Conservation (phyloP, 2,329 filamentous ascomycete species). For the Colletotrichum sp. region DNA sequence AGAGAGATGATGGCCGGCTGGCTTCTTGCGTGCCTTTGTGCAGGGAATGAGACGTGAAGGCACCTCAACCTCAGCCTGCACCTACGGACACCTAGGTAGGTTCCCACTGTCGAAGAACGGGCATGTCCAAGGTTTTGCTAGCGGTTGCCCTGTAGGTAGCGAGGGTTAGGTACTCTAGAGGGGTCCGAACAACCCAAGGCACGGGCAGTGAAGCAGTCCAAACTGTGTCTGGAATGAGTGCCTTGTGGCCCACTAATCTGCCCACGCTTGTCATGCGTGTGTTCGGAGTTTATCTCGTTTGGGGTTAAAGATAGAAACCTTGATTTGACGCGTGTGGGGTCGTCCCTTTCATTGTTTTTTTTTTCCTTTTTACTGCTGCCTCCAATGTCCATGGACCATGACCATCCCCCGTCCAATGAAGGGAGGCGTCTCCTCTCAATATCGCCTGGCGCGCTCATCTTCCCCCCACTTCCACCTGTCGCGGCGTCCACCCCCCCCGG, state of each 20-base stretch:
- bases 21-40: not conserved
- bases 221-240: not conserved
- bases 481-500: not conserved
- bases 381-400: not conserved
- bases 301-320: constrained; percentile 21
- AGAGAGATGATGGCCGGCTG: not conserved
- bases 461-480: not conserved
- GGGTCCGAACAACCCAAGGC: not conserved
- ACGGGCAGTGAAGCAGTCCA: not conserved
- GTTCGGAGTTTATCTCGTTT: constrained; percentile 21
- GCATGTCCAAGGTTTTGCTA: not conserved
- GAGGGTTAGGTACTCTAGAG: not conserved
- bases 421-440: not conserved
- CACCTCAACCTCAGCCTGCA: not conserved
- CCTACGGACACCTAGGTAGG: no score
- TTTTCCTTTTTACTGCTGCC: not conserved
- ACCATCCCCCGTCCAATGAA: not conserved
- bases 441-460: not conserved
- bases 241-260: not conserved
- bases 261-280: constrained; percentile 9
- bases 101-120: not conserved
- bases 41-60: not conserved
- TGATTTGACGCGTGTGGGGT: constrained; percentile 16
- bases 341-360: not conserved
- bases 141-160: not conserved